A percentile compares a stretch with the other conserved stretches of the same genome.
These are phyloP conservation scores for Raphanus hybrid DNA, from an alignment of 441 rosid species.

Conservation along the genomic window DNA sequence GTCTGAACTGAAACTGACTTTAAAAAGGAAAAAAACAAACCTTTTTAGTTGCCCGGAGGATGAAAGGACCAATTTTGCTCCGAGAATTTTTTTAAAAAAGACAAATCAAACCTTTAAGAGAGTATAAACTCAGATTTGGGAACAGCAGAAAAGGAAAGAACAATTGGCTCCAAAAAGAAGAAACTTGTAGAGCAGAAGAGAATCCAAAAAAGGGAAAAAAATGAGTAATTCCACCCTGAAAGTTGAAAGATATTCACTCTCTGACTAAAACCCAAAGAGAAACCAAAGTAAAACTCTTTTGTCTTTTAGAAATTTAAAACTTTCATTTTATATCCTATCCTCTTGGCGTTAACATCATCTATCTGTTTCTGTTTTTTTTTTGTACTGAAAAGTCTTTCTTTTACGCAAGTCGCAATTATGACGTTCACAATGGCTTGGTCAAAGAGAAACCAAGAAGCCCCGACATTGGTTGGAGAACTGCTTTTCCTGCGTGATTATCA, in stretches of 20 bases:
- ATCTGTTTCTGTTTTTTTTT: background rate
- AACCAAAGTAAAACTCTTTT: background rate
- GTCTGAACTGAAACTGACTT: constrained; percentile 1
- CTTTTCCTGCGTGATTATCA: constrained; percentile 22
- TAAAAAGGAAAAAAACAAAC: constrained; percentile 14
- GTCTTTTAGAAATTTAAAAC: background rate
- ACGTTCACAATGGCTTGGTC: constrained; percentile 22
- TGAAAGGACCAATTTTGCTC: background rate
- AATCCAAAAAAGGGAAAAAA: background rate
- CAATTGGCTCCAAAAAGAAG: background rate
- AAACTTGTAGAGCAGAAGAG: constrained; percentile 19
- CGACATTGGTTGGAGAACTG: constrained; percentile 4
- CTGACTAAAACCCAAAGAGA: constrained; percentile 16
- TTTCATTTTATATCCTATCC: background rate
- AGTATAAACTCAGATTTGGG: background rate
- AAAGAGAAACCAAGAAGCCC: constrained; percentile 14
- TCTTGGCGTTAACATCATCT: background rate
- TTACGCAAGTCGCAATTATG: constrained; percentile 22
- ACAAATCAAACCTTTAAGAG: background rate
- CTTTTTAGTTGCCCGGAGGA: constrained; percentile 17
- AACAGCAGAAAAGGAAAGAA: background rate
- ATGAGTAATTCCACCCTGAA: background rate
- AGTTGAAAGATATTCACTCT: constrained; percentile 24
- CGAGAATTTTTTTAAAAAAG: background rate
- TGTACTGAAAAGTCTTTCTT: constrained; percentile 13